Evolutionary conservation across 106 monocot genomes (phyloP).

Genomic region (Dioscorea zingiberensis): DNA sequence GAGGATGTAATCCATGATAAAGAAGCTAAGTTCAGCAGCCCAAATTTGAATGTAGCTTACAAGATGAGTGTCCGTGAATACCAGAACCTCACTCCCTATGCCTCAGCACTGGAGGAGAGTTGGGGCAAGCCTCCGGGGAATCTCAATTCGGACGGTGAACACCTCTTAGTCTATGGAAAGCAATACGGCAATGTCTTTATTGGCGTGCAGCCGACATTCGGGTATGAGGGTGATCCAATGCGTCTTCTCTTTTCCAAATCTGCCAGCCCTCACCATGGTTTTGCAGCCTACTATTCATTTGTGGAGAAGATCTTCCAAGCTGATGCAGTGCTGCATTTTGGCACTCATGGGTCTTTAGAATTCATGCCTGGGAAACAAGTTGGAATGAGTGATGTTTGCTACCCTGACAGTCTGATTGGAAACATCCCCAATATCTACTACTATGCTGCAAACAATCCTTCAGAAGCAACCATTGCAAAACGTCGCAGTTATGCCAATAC

Average conservation of each 20-base stretch:
- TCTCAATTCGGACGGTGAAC: slow-evolving; percentile 72
- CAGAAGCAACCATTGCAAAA: slow-evolving; percentile 79
- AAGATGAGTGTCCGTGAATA: slow-evolving; percentile 73
- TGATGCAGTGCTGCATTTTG: slow-evolving; percentile 85
- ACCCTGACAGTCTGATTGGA: slow-evolving; percentile 77
- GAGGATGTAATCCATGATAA: slow-evolving; percentile 80
- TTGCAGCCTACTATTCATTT: slow-evolving; percentile 77
- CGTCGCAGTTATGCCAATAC: slow-evolving; percentile 82
- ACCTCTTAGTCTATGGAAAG: slow-evolving; percentile 73
- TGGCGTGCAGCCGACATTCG: slow-evolving; percentile 81
- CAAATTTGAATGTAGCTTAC: slow-evolving; percentile 64
- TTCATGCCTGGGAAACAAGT: slow-evolving; percentile 95
- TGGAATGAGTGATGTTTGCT: slow-evolving; percentile 85
- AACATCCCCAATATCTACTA: slow-evolving; percentile 86
- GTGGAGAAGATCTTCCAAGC: slow-evolving; percentile 90
- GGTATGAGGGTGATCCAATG: slow-evolving; percentile 87
- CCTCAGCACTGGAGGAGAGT: slow-evolving; percentile 44
- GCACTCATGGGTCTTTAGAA: slow-evolving; percentile 84
- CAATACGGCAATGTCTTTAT: slow-evolving; percentile 84
- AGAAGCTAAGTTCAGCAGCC: slow-evolving; percentile 77
- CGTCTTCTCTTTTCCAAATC: slow-evolving; percentile 82
- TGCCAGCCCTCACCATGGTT: slow-evolving; percentile 83
- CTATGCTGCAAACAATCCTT: slow-evolving; percentile 87
- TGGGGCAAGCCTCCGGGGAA: slow-evolving; percentile 81
- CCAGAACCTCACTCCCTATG: slow-evolving; percentile 66